Evolutionary conservation across 2,329 filamentous ascomycete species (phyloP), one percentile per base, ranked within the genome.

Genomic region (Sarocladium strictum): DNA sequence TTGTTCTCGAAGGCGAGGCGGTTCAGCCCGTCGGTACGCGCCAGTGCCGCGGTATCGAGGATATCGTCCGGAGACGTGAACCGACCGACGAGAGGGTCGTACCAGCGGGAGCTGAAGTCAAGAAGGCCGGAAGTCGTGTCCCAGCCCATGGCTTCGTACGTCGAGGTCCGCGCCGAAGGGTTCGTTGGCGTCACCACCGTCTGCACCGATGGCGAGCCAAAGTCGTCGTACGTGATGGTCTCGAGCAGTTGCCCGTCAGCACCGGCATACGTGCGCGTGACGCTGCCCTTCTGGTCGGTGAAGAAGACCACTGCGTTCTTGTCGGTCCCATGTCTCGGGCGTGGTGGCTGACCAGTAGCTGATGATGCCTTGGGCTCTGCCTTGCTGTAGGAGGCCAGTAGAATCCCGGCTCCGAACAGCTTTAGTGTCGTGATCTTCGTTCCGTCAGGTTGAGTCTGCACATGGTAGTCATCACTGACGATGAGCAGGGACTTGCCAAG

Each of bases 41-140:
- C 11, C 3, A 56, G 51, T 24, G 41, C 21, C n/a, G 53, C 29
- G 19, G 41, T 14, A 38, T 47, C 50, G n/a, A 49, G n/a, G 24
- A 56, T 38, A 45, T 50, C 37, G 32, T 56, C 55, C 19, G 55
- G 55, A n/a, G 55, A 54, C 14, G 51, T 51, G 52, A 54, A 56
- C 24, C 55, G 51, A 26, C 55, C 38, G 41, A 51, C 23, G 7
- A 56, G 14, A 5, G 55, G 55, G 35, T 56, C 52, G 40, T 56
- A 54, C 51, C 52, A 51, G 19, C 52, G 38, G n/a, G 26, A 26
- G 2, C 52, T 43, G 41, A 56, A 56, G 51, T 54, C 49, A 10
- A 54, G 43, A 2, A 56, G 51, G 11, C 33, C 41, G 14, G 49
- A 40, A 21, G 21, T 26, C 5, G 27, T 43, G 17, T 56, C 40